Evolutionary conservation across 1,284 basidiomycete genomes (phyloP).

Genomic region (Leccinum subfulvum): DNA sequence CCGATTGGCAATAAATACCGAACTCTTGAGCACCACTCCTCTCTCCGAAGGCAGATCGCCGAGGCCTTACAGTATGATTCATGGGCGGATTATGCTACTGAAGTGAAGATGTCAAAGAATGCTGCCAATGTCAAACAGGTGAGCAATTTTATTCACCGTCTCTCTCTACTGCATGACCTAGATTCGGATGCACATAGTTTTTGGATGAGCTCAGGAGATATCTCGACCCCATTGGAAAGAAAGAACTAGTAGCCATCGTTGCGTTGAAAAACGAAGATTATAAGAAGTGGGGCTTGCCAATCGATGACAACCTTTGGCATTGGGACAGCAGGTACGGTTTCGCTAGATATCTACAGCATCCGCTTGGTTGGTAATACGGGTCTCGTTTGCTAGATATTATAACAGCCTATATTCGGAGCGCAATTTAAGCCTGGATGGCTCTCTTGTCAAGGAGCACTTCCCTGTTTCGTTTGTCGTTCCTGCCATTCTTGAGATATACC

Average conservation of each 20-base stretch:
- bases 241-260: conserved; percentile 64
- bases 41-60: conserved; percentile 66
- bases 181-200: conserved; percentile 42
- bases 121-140: conserved; percentile 49
- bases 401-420: conserved; percentile 71
- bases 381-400: conserved; percentile 47
- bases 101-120: conserved; percentile 77
- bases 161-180: neutral
- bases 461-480: conserved; percentile 79
- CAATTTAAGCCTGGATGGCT: conserved; percentile 67
- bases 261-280: conserved; percentile 73
- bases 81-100: conserved; percentile 79
- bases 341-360: neutral
- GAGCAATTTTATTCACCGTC: conserved; percentile 17
- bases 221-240: conserved; percentile 64
- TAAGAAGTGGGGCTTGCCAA: conserved; percentile 51
- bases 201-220: conserved; percentile 68
- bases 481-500: conserved; percentile 78
- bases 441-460: conserved; percentile 82
- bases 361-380: neutral
- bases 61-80: conserved; percentile 68
- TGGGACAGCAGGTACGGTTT: conserved; percentile 56
- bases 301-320: conserved; percentile 68
- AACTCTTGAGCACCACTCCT: conserved; percentile 59
- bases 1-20: conserved; percentile 64